These are phyloP conservation scores for Trypanosoma congolense DNA, from an alignment of 208 protist genomes.

Conservation along the genomic window DNA sequence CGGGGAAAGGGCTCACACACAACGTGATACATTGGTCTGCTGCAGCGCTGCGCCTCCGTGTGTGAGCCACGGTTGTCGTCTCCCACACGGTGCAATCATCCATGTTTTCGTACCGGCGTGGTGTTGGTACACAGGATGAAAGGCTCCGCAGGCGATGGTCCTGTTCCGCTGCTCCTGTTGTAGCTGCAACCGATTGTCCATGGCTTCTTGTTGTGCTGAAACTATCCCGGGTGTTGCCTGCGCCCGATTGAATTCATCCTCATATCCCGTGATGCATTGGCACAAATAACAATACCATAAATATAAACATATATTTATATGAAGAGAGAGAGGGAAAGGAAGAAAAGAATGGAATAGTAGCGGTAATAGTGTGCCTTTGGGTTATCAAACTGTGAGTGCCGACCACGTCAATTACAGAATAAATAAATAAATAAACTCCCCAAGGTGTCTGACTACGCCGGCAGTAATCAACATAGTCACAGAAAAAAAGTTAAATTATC, in stretches of 20 bases:
- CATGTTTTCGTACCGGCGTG: not conserved
- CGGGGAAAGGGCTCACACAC: slow-evolving; percentile 41
- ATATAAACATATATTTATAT: not conserved
- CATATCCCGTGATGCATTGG: not conserved
- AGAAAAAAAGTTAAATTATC: too few species aligned
- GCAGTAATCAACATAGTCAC: too few species aligned
- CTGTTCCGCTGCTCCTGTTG: slow-evolving; percentile 11
- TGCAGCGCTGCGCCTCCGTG: slow-evolving; percentile 3
- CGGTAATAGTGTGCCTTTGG: too few species aligned
- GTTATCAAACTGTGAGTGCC: too few species aligned
- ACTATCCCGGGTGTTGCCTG: too few species aligned
- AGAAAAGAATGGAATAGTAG: not conserved
- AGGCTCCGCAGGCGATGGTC: not conserved
- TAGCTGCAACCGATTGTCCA: not conserved
- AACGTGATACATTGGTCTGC: slow-evolving; percentile 26
- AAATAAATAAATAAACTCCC: too few species aligned
- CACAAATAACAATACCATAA: not conserved
- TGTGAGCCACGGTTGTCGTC: slow-evolving; percentile 9
- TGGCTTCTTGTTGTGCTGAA: not conserved
- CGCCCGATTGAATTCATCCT: too few species aligned
- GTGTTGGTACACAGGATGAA: not conserved
- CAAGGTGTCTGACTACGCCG: too few species aligned
- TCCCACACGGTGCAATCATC: slow-evolving; percentile 3
- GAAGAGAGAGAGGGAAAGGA: not conserved
- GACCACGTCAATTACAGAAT: too few species aligned